Percentiles rank a stretch among this genome's conserved stretches.
phyloP scores from a whole-genome alignment of 2,329 filamentous ascomycete species.

The Cadophora sp. region DNA sequence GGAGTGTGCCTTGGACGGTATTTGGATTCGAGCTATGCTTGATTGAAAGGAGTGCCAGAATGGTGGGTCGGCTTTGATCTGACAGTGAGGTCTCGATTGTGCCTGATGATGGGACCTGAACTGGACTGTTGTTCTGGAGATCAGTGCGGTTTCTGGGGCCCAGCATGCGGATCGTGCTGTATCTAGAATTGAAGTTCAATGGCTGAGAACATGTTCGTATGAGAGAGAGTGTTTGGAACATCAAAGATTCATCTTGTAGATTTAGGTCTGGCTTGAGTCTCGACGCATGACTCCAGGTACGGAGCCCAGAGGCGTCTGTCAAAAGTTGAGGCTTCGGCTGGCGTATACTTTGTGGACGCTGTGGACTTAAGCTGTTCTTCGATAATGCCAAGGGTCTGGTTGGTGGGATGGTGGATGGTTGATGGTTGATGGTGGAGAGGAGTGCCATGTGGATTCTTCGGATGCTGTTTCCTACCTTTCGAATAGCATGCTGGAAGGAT shows the following conservation, averaged over 20 bases:
- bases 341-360: neutral
- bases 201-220: neutral
- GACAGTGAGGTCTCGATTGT: neutral
- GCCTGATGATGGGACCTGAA: neutral
- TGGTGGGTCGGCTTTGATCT: neutral
- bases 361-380: neutral
- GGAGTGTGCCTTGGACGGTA: neutral
- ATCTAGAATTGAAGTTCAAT: neutral
- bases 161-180: neutral
- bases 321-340: neutral
- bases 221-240: neutral
- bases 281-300: neutral
- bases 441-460: neutral
- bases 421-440: neutral
- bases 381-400: neutral
- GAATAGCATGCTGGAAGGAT: neutral
- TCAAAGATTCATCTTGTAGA: neutral
- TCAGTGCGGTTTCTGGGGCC: neutral
- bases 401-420: neutral
- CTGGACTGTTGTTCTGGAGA: neutral
- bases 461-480: neutral
- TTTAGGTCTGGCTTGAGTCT: neutral
- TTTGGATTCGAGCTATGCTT: neutral
- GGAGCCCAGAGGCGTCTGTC: constrained; percentile 5
- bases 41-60: neutral